These are phyloP conservation scores for Phanerodontia chrysosporium DNA, from an alignment of 768 basidiomycete species.

Conservation along the genomic window DNA sequence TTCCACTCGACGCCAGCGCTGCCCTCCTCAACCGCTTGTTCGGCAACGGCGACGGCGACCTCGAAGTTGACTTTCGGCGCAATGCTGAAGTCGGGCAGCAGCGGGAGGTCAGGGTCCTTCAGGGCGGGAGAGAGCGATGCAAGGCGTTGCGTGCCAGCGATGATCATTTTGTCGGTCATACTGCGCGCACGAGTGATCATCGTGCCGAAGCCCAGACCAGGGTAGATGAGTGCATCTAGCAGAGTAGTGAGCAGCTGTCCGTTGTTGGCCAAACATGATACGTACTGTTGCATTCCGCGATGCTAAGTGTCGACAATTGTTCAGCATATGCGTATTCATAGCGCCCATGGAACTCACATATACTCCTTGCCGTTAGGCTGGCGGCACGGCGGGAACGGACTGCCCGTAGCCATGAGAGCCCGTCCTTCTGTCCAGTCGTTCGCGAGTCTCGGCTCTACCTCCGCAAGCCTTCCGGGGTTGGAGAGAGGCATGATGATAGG, in stretches of 20 bases:
- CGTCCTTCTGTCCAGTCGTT: constrained; percentile 73
- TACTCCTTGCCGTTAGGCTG: constrained; percentile 60
- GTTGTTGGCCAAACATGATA: not conserved
- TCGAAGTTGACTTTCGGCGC: constrained; percentile 74
- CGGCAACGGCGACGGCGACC: constrained; percentile 76
- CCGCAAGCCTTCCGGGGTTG: constrained; percentile 69
- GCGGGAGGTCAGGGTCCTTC: constrained; percentile 61
- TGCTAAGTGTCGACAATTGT: constrained; percentile 33
- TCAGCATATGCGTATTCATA: not conserved
- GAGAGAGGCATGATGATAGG: constrained; percentile 80
- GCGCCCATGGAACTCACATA: constrained; percentile 33
- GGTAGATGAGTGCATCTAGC: constrained; percentile 73
- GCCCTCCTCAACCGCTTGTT: constrained; percentile 74
- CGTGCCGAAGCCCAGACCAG: constrained; percentile 79
- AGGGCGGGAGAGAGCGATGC: constrained; percentile 73
- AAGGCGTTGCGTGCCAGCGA: constrained; percentile 73
- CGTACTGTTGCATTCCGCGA: constrained; percentile 66
- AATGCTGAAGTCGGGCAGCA: constrained; percentile 77
- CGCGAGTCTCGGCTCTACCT: constrained; percentile 61
- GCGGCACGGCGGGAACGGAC: constrained; percentile 71
- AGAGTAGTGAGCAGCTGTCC: not conserved
- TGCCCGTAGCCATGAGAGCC: constrained; percentile 78
- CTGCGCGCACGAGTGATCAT: constrained; percentile 58
- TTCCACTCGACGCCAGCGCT: constrained; percentile 44
- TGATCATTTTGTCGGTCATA: constrained; percentile 82